Evolutionary conservation across 176 grass and related monocot species (phyloP).

Genomic region (Eremochloa ophiuroides): DNA sequence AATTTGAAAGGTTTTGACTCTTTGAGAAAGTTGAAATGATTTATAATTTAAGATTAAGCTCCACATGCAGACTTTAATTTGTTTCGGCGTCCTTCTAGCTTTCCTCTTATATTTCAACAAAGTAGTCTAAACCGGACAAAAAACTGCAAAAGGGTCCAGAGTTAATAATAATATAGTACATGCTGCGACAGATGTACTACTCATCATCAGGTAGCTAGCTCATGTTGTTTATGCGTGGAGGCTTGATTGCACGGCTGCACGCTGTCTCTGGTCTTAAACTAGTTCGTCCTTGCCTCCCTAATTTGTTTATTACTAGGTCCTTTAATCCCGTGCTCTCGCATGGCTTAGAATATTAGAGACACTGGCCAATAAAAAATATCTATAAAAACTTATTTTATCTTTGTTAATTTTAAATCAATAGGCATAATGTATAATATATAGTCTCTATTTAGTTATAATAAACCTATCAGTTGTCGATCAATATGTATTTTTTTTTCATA

Average conservation of each 20-base stretch:
- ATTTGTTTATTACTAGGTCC: background rate
- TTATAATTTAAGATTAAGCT: no score
- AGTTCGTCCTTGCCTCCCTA: background rate
- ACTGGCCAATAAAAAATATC: no score
- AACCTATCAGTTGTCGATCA: no score
- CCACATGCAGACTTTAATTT: background rate
- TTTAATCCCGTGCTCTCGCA: no score
- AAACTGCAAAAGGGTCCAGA: background rate
- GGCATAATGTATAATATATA: no score
- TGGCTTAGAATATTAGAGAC: no score
- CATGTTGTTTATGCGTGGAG: background rate
- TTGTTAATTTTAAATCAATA: no score
- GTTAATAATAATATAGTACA: background rate
- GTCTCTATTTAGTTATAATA: no score
- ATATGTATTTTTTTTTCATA: no score
- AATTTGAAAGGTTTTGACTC: no score
- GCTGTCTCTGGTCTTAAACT: slow-evolving; percentile 33
- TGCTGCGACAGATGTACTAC: background rate
- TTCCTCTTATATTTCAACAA: background rate
- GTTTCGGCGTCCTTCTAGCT: background rate
- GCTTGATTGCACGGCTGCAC: slow-evolving; percentile 16
- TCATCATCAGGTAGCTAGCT: background rate
- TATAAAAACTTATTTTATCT: no score
- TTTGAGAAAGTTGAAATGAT: no score
- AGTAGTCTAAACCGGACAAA: background rate